Base-by-base conservation (phyloP, 495 filamentous ascomycete genomes). In the Penicillium maclennaniae region DNA sequence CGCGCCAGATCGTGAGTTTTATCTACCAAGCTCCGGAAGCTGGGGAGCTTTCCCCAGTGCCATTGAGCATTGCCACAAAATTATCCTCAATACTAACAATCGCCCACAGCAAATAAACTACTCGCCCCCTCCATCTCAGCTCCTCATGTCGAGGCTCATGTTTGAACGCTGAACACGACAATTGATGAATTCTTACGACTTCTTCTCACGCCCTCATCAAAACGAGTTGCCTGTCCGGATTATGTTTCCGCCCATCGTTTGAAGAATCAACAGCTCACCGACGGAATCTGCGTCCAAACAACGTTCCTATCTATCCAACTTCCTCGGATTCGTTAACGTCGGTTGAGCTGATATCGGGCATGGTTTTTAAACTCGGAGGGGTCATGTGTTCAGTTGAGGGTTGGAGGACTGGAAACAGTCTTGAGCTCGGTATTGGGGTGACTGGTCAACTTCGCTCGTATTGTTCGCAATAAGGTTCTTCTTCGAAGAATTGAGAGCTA, bases 1-100 rank as follows among this genome's bases (percentile, higher is more conserved):
- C 86, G 92, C 71, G 92, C 91, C 61, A 79, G 91, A 80, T 87
- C 82, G 91, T 95, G 82, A 79, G 86, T 60, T 31, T 34, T 52
- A 25, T 10, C 43, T 20, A 16, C 26, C 16, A 9, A 19, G 16
- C 41, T 34, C 41, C 31, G 28, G 31, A 1, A 19, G 6, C 34
- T 37, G 15, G 7, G 31, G 45, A 47, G 31, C 45, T 47, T 45
- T 28, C 28, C 47, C 53, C 44, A 59, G 49, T 39, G 20, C 27
- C 19, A 48, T 48, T 37, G 44, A 14, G 19, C 39, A 34, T 26
- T 46, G 28, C 15, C 6, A 45, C 23, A 36, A 38, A 7, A 26
- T 49, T 37, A 54, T 44, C 31, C 17, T 23, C 17, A 20, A 49
- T 36, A 45, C 69, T 78, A 60, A 79, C 57, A 40, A 34, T 8